Evolutionary conservation across 495 filamentous ascomycete species (phyloP).

Genomic region (Wilcoxina mikolae): DNA sequence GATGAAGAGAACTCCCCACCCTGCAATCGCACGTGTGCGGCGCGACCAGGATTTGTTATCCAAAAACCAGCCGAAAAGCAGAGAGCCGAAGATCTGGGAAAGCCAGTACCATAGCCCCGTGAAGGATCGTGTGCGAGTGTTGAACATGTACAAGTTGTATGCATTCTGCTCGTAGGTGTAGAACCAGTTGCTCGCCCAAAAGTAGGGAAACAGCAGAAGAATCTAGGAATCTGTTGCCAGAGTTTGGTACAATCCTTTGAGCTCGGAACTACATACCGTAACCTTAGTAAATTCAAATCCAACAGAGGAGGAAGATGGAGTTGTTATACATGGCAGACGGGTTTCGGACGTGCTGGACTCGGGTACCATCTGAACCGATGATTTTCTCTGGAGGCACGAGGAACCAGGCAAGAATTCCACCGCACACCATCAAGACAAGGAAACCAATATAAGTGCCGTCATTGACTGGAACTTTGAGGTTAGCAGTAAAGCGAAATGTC

Average conservation of each 20-base stretch:
- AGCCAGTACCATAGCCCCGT: conserved; percentile 66
- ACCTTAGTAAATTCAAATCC: no score
- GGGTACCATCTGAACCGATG: conserved; percentile 64
- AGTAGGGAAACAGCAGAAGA: conserved; percentile 74
- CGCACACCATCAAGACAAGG: conserved; percentile 67
- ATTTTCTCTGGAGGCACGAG: conserved; percentile 64
- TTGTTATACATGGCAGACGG: conserved; percentile 16
- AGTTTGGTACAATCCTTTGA: conserved; percentile 63
- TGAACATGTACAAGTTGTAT: conserved; percentile 54
- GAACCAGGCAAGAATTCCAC: conserved; percentile 54
- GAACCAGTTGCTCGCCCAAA: conserved; percentile 67
- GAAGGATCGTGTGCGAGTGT: conserved; percentile 64
- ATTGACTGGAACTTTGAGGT: no score
- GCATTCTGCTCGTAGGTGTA: conserved; percentile 55
- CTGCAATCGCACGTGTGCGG: conserved; percentile 55
- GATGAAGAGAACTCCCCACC: conserved; percentile 48
- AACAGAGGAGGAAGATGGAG: no score
- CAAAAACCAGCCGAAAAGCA: conserved; percentile 62
- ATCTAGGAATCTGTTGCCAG: conserved; percentile 61
- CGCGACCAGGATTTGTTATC: conserved; percentile 51
- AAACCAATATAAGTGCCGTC: conserved; percentile 87
- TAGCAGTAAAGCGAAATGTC: no score
- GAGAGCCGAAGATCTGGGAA: conserved; percentile 73
- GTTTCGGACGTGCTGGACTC: conserved; percentile 24
- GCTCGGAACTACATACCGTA: no score